These are phyloP conservation scores for Penicillium expansum DNA, from an alignment of 2,329 filamentous ascomycete species.

Conservation along the genomic window DNA sequence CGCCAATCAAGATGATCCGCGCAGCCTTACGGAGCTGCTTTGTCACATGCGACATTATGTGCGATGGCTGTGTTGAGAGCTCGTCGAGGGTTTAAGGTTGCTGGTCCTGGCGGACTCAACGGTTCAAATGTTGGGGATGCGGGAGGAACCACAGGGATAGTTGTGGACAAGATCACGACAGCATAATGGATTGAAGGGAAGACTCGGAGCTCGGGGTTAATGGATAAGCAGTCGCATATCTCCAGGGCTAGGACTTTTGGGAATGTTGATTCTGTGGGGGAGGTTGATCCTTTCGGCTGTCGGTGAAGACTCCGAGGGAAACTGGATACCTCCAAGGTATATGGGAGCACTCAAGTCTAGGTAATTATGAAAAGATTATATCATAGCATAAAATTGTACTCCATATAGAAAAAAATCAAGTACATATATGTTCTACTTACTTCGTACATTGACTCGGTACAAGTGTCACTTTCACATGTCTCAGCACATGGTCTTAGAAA, in stretches of 20 bases:
- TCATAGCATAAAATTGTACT: too few species aligned
- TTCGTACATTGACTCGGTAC: background rate
- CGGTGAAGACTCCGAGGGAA: constrained; percentile 32
- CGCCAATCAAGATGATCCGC: constrained; percentile 89
- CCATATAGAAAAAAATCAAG: background rate
- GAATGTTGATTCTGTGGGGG: constrained; percentile 28
- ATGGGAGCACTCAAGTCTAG: background rate
- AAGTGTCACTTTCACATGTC: constrained; percentile 14
- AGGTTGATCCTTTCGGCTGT: constrained; percentile 30
- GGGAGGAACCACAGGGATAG: background rate
- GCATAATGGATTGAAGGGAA: constrained; percentile 4
- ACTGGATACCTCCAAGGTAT: background rate
- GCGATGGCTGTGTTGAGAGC: background rate
- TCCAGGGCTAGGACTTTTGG: constrained; percentile 2
- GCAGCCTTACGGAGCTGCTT: constrained; percentile 72
- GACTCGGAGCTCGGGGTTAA: constrained; percentile 6
- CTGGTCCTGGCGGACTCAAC: constrained; percentile 2
- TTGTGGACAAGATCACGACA: background rate
- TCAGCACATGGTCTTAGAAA: background rate
- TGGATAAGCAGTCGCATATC: constrained; percentile 10
- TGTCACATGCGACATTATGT: constrained; percentile 32
- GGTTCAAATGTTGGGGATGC: constrained; percentile 4
- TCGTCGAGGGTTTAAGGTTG: background rate
- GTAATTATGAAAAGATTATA: background rate
- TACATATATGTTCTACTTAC: background rate